A percentile compares a stretch with the other conserved stretches of the same genome.
phyloP scores from a whole-genome alignment of 2,329 filamentous ascomycete genomes.

The Colletotrichum lindemuthianum region DNA sequence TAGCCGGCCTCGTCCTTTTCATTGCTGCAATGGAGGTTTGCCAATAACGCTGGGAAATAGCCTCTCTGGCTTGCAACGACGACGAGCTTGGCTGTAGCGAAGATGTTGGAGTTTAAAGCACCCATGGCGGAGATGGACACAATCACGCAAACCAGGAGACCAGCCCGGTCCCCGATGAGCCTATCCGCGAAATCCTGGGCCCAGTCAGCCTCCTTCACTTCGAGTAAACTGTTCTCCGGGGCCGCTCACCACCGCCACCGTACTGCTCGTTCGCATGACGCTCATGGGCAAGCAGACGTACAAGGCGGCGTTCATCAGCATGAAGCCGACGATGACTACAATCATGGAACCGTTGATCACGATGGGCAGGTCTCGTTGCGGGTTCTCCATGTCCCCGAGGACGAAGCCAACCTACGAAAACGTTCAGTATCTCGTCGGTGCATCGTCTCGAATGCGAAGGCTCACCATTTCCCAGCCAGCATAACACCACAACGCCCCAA shows the following conservation, averaged over 20 bases:
- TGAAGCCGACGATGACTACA: constrained; percentile 52
- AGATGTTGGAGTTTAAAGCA: constrained; percentile 55
- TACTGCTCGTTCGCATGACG: constrained; percentile 50
- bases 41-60: constrained; percentile 41
- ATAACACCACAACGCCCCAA: constrained; percentile 55
- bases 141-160: constrained; percentile 50
- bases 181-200: constrained; percentile 41
- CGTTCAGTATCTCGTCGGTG: constrained; percentile 4
- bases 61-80: constrained; percentile 47
- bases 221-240: not conserved
- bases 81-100: constrained; percentile 53
- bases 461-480: constrained; percentile 57
- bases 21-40: constrained; percentile 41
- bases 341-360: constrained; percentile 54
- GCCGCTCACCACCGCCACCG: constrained; percentile 52
- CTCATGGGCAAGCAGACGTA: constrained; percentile 54
- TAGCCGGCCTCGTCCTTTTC: constrained; percentile 42
- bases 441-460: constrained; percentile 37
- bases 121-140: constrained; percentile 53
- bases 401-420: constrained; percentile 40
- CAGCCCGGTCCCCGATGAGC: constrained; percentile 49
- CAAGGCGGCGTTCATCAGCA: constrained; percentile 54
- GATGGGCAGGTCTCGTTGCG: constrained; percentile 45
- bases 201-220: constrained; percentile 39
- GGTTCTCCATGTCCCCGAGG: constrained; percentile 42